Evolutionary conservation across 306 rosid species (phyloP), one percentile per base, ranked within the genome.

Genomic region (Carpinus fangiana): DNA sequence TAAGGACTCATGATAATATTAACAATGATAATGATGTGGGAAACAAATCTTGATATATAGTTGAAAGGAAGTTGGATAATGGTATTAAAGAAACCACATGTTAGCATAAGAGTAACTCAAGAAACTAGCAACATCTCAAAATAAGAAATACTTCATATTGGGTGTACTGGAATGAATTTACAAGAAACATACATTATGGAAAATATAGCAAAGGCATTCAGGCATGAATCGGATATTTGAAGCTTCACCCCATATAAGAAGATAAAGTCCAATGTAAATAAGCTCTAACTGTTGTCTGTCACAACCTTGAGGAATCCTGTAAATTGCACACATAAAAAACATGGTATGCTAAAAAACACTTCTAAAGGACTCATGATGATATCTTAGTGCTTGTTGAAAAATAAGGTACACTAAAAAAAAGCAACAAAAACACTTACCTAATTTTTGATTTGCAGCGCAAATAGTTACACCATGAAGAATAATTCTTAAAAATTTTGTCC

Each of bases 211-310:
- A 68, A 96, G 75, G 84, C 99, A 96, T 89, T 96, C 99, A 67
- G 99, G 97, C 99, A 96, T 96, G 88, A 96, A 96, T 55, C 99
- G 96, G 79, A 91, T 54, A 80, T 96, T 96, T 83, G 99, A 93
- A 87, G 99, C 99, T 90, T 96, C 99, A 50, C 99, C 99, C 99
- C 99, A 96, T 78, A 96, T 91, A 81, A 96, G 97, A 86, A 96
- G 89, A 90, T 93, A 92, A 79, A 96, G 99, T 47, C 88, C 96
- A 70, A 91, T 89, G 84, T 87, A 93, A 66, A 96, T 88, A 67
- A 96, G 92, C 62, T 88, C 84, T 85, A 93, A 47, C 77, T 90
- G 97, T 82, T 90, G 89, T 51, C 11, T 78, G 82, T 86, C 80
- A 70, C 66, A 73, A 59, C 57, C 76, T 38, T 7, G 85, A 18